Percentiles rank a stretch among this genome's conserved stretches.
These are phyloP conservation scores for Penicillium aurantiogriseum DNA, from an alignment of 2,329 filamentous ascomycete genomes.

Conservation along the genomic window DNA sequence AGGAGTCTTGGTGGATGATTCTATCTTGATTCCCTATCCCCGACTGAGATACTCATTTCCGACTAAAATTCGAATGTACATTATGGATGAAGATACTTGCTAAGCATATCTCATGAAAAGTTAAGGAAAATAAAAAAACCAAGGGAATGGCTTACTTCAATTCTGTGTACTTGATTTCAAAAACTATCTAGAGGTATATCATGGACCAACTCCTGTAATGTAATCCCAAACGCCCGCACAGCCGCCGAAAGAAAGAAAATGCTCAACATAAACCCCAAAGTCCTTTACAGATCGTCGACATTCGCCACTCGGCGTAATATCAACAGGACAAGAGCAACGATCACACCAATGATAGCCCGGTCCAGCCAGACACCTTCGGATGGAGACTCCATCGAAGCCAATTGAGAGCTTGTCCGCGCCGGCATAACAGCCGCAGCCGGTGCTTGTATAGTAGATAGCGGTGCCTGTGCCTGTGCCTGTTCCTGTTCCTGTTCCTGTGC, in stretches of 20 bases:
- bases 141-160: not conserved
- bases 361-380: constrained; percentile 72
- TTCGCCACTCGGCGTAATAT: constrained; percentile 53
- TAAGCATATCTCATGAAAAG: not conserved
- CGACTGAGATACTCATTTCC: too few species aligned
- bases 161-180: not conserved
- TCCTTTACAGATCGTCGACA: constrained; percentile 24
- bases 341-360: constrained; percentile 70
- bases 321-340: constrained; percentile 69
- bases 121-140: not conserved
- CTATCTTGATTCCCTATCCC: constrained; percentile 13
- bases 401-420: not conserved
- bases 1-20: constrained; percentile 46
- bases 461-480: not conserved
- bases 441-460: not conserved
- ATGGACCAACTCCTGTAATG: not conserved
- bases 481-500: not conserved
- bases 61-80: not conserved
- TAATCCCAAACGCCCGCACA: constrained; percentile 1
- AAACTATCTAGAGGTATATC: constrained; percentile 6
- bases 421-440: not conserved
- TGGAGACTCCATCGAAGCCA: not conserved
- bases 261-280: not conserved
- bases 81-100: not conserved
- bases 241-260: not conserved